Conservation (phyloP, 2,329 filamentous ascomycete species). For the Lasiodiplodia theobromae region DNA sequence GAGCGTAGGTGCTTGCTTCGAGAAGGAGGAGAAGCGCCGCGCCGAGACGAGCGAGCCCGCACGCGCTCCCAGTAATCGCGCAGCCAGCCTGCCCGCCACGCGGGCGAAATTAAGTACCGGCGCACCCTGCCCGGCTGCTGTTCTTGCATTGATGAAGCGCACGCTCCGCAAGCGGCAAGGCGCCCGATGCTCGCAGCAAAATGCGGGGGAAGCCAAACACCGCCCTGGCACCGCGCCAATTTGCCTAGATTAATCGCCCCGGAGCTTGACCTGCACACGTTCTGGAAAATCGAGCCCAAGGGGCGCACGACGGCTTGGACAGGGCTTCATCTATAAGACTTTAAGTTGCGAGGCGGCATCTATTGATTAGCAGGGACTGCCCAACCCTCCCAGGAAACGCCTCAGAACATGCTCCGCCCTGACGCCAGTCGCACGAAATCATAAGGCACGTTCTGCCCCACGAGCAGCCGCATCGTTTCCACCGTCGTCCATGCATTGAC, state of each 20-base stretch:
- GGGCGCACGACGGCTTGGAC: not conserved
- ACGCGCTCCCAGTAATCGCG: not conserved
- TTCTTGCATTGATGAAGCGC: slow-evolving; percentile 14
- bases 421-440: slow-evolving; percentile 82
- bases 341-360: slow-evolving; percentile 1
- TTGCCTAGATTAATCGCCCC: slow-evolving; percentile 22
- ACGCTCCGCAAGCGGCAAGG: slow-evolving; percentile 18
- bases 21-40: not conserved
- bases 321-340: slow-evolving; percentile 27
- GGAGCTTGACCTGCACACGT: not conserved
- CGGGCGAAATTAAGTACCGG: slow-evolving; percentile 25
- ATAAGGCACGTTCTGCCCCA: slow-evolving; percentile 87
- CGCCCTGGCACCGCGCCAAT: slow-evolving; percentile 22
- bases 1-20: not conserved
- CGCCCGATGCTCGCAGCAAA: slow-evolving; percentile 21
- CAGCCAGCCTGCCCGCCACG: not conserved
- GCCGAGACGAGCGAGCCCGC: slow-evolving; percentile 7
- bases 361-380: slow-evolving; percentile 25
- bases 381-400: not conserved
- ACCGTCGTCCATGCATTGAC: slow-evolving; percentile 85
- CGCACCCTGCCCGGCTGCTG: slow-evolving; percentile 6
- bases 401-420: slow-evolving; percentile 51
- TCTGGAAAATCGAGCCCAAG: slow-evolving; percentile 9
- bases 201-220: slow-evolving; percentile 19
- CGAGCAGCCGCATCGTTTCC: slow-evolving; percentile 77